Evolutionary conservation across 495 filamentous ascomycete species (phyloP), one percentile per base, ranked within the genome.

Genomic region (Penicillium egyptiacum): DNA sequence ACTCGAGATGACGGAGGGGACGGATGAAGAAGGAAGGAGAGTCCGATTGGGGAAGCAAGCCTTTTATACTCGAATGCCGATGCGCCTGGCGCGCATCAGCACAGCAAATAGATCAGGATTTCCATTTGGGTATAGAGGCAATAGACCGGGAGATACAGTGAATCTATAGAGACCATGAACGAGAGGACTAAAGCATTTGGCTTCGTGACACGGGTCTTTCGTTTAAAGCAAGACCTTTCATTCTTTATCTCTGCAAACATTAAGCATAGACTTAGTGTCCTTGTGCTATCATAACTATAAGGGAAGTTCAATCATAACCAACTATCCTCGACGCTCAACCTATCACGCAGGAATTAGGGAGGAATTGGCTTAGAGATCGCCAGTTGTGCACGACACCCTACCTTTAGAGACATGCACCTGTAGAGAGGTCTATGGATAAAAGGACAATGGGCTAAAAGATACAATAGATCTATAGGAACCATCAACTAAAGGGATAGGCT

Each of bases 61-160:
- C 26, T 28, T 9, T 28, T 28, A 28, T 28, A 28, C 26, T 28
- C 26, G 26, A n/a, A n/a, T n/a, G n/a, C n/a, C n/a, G n/a, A n/a
- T n/a, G n/a, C n/a, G n/a, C n/a, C n/a, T n/a, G n/a, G n/a, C 0
- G 0, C 30, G 10, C 4, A 11, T 0, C 4, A 7, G 26, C 4
- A 14, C 14, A 14, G 30, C 30, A 33, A 14, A 33, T 14, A 30
- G 28, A 11, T 9, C 28, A 30, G 8, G 28, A 30, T 30, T 4
- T 25, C 4, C 8, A 9, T n/a, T n/a, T n/a, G 6, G 2, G 16
- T 17, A 17, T 6, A 17, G 1, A 9, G n/a, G 3, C 5, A 39
- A n/a, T 17, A 3, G 16, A 0, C 6, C 9, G 17, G n/a, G 16
- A 6, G 16, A 17, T 17, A 39, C 6, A 39, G 4, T n/a, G 16